phyloP scores from a whole-genome alignment of 192 early-diverging fungal species.

The Kickxella alabastrina region DNA sequence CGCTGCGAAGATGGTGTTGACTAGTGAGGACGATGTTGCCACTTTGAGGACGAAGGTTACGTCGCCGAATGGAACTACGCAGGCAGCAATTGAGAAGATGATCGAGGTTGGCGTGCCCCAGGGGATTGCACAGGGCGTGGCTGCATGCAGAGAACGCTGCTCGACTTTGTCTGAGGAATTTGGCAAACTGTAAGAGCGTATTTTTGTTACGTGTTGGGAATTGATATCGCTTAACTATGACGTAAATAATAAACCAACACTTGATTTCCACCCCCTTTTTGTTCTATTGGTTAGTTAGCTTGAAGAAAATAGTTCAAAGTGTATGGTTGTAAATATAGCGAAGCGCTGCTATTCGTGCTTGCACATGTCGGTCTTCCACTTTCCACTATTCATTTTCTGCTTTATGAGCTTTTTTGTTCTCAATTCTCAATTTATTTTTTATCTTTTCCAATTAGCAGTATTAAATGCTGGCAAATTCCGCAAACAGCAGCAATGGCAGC shows the following conservation, averaged over 20 bases:
- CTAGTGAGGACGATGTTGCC: conserved; percentile 62
- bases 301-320: no score
- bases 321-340: no score
- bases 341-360: no score
- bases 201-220: background rate
- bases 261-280: background rate
- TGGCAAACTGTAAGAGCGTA: conserved; percentile 26
- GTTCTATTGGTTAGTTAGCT: no score
- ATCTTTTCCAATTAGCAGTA: background rate
- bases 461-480: background rate
- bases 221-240: background rate
- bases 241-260: background rate
- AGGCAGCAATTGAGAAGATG: conserved; percentile 79
- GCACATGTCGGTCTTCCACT: background rate
- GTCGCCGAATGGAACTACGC: conserved; percentile 88
- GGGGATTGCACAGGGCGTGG: conserved; percentile 25
- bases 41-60: conserved; percentile 87
- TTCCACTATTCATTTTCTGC: background rate
- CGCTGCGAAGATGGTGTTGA: conserved; percentile 79
- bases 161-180: conserved; percentile 34
- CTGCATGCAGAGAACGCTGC: conserved; percentile 31
- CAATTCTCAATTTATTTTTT: background rate
- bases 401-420: background rate
- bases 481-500: background rate
- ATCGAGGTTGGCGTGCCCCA: conserved; percentile 52